phyloP scores from a whole-genome alignment of 1,284 basidiomycete genomes.

The Fomitopsis pinicola region DNA sequence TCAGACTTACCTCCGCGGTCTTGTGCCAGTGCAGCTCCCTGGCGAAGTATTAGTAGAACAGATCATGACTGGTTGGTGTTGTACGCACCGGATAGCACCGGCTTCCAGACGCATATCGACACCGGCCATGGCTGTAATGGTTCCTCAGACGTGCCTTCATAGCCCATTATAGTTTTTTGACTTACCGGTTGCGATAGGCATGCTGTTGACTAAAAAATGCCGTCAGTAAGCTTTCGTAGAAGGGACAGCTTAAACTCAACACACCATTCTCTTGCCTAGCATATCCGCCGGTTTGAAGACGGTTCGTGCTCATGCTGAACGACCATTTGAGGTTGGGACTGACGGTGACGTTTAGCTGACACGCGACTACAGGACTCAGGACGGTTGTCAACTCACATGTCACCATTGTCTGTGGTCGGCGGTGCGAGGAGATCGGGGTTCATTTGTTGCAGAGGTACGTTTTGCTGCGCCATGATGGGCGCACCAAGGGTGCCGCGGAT shows the following conservation, averaged over 20 bases:
- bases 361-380: background rate
- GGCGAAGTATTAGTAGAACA: background rate
- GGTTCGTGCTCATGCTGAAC: constrained; percentile 63
- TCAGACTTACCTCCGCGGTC: constrained; percentile 48
- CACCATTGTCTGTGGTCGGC: constrained; percentile 61
- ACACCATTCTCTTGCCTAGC: constrained; percentile 63
- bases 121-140: constrained; percentile 48
- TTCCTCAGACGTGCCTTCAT: background rate
- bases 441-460: constrained; percentile 46
- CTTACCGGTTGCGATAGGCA: constrained; percentile 59
- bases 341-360: background rate
- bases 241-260: background rate
- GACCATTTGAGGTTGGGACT: constrained; percentile 69
- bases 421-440: constrained; percentile 64
- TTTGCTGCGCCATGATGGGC: constrained; percentile 50
- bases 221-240: background rate
- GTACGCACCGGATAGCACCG: constrained; percentile 54
- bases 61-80: background rate
- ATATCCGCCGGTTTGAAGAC: constrained; percentile 70
- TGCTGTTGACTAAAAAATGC: constrained; percentile 36
- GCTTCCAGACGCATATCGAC: constrained; percentile 68
- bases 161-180: background rate
- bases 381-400: constrained; percentile 39
- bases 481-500: constrained; percentile 44
- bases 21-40: constrained; percentile 76